phyloP scores from a whole-genome alignment of 2,329 filamentous ascomycete species.

The Aspergillus cejpii region DNA sequence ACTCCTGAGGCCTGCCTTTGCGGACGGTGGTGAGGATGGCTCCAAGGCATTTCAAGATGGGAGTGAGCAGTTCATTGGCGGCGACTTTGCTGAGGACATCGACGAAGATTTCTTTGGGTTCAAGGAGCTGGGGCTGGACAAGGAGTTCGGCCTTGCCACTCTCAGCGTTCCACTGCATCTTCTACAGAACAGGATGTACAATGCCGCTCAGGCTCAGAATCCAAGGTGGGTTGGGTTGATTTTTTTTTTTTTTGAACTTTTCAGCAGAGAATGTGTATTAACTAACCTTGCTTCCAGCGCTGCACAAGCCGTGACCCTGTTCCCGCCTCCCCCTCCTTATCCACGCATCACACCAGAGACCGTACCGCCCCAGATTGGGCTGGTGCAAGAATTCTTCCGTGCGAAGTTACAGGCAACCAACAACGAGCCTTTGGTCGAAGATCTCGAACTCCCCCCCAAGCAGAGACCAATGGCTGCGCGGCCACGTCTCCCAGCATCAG shows the following conservation, averaged over 20 bases:
- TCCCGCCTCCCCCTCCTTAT: constrained; percentile 59
- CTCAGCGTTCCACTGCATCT: constrained; percentile 90
- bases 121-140: constrained; percentile 85
- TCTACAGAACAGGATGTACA: constrained; percentile 83
- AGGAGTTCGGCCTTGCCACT: constrained; percentile 79
- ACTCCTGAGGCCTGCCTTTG: constrained; percentile 79
- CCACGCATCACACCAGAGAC: constrained; percentile 74
- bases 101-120: constrained; percentile 99
- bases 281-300: constrained; percentile 17
- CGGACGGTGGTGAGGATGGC: constrained; percentile 73
- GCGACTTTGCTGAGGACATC: constrained; percentile 95
- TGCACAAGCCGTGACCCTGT: constrained; percentile 50
- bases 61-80: constrained; percentile 92
- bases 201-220: constrained; percentile 71
- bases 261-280: background rate
- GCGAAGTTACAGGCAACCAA: constrained; percentile 78
- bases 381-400: constrained; percentile 87
- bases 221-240: constrained; percentile 48
- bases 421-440: constrained; percentile 78
- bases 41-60: constrained; percentile 91
- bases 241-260: background rate
- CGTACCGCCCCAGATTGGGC: constrained; percentile 71
- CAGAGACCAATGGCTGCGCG: constrained; percentile 55
- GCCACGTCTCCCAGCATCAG: constrained; percentile 42
- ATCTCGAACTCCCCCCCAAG: constrained; percentile 89